Conservation (phyloP, 345 rosid species). For the Gossypium anomalum region DNA sequence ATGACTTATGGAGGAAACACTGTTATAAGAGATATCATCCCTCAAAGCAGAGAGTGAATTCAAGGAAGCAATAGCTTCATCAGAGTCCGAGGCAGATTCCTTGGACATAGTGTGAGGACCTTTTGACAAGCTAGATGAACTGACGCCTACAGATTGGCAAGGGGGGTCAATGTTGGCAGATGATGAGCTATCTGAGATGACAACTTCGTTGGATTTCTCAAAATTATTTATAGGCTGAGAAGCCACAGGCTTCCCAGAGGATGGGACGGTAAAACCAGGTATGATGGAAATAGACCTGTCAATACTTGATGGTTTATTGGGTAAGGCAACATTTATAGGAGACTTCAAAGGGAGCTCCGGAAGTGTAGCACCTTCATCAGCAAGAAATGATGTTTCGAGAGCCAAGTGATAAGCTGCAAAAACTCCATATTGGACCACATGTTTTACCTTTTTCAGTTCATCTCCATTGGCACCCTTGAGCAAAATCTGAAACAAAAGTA, state of each 20-base stretch:
- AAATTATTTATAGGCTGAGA: constrained; percentile 35
- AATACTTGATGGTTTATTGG: constrained; percentile 62
- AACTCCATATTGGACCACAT: constrained; percentile 92
- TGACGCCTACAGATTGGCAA: constrained; percentile 27
- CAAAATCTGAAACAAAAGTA: constrained; percentile 59
- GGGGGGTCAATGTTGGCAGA: constrained; percentile 30
- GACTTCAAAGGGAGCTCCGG: constrained; percentile 80
- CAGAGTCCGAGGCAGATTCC: constrained; percentile 17
- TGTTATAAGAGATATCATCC: constrained; percentile 14
- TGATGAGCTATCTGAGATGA: constrained; percentile 18
- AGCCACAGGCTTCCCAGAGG: constrained; percentile 35
- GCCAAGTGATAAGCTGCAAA: constrained; percentile 99
- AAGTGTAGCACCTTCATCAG: constrained; percentile 94
- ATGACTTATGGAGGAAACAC: constrained; percentile 18
- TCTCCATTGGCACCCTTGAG: constrained; percentile 90
- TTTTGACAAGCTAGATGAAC: constrained; percentile 28
- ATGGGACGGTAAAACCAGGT: constrained; percentile 63
- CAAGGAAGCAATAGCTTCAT: constrained; percentile 20
- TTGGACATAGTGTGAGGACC: constrained; percentile 13
- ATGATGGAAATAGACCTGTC: constrained; percentile 82
- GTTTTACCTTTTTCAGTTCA: constrained; percentile 89
- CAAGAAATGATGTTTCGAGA: constrained; percentile 94
- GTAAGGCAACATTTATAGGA: constrained; percentile 84
- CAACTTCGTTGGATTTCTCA: constrained; percentile 32
- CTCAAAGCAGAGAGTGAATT: constrained; percentile 19